Conservation (phyloP, 495 filamentous ascomycete genomes). For the Xylaria nigripes region DNA sequence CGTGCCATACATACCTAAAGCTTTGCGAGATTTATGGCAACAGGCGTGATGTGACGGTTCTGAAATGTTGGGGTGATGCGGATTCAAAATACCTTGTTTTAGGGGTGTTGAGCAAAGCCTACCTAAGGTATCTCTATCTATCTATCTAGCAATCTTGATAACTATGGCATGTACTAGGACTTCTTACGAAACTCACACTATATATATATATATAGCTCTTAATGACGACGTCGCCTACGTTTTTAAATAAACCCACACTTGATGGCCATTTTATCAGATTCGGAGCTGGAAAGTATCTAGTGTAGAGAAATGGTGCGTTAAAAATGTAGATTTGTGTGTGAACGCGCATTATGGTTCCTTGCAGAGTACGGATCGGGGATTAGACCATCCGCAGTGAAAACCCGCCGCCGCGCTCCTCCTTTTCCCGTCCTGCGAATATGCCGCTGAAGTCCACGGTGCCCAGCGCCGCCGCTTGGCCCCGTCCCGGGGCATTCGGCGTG, state of each 20-base stretch:
- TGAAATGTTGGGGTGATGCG: background rate
- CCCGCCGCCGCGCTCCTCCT: slow-evolving; percentile 68
- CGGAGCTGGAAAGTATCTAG: background rate
- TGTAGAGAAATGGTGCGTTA: background rate
- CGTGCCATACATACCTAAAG: slow-evolving; percentile 1
- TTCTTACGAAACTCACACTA: slow-evolving; percentile 13
- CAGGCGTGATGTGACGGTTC: background rate
- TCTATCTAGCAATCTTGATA: background rate
- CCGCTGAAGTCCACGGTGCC: slow-evolving; percentile 71
- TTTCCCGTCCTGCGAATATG: slow-evolving; percentile 63
- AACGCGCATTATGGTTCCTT: background rate
- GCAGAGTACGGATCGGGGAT: background rate
- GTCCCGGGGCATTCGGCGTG: slow-evolving; percentile 79
- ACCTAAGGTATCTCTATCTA: background rate
- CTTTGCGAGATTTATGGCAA: background rate
- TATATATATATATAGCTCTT: slow-evolving; percentile 28
- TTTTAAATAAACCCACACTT: slow-evolving; percentile 6
- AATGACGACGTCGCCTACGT: slow-evolving; percentile 19
- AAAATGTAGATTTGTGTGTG: background rate
- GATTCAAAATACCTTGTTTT: background rate
- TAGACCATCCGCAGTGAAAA: slow-evolving; percentile 68
- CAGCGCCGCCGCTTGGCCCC: slow-evolving; percentile 63
- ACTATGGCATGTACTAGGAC: slow-evolving; percentile 14
- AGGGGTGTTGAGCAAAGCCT: background rate
- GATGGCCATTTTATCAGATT: no score